phyloP scores from a whole-genome alignment of 306 rosid genomes.

The Rosa lucieae region DNA sequence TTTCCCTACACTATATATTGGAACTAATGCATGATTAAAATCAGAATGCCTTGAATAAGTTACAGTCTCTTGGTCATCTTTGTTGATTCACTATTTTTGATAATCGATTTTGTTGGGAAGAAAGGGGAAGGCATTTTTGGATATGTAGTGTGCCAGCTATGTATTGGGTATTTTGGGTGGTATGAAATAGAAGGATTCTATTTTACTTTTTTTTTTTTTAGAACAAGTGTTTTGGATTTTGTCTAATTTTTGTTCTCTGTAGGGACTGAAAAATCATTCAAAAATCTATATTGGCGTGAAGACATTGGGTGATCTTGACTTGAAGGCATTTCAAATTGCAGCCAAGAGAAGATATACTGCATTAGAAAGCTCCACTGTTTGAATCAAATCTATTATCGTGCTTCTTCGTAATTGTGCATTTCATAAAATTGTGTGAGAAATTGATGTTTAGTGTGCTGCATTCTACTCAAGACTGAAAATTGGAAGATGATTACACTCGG shows the following conservation, averaged over 20 bases:
- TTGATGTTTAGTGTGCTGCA: not conserved
- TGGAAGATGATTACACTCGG: not conserved
- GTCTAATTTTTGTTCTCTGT: not conserved
- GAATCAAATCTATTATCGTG: not conserved
- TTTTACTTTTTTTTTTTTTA: not conserved
- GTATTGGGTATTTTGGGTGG: not conserved
- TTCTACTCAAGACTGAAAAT: not conserved
- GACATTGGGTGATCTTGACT: conserved; percentile 6
- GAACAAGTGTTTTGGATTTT: not conserved
- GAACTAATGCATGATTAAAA: not conserved
- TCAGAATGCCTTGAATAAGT: not conserved
- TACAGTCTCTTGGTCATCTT: not conserved
- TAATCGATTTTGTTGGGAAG: not conserved
- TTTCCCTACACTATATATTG: not conserved
- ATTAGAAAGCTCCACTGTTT: not conserved
- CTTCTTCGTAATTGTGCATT: not conserved
- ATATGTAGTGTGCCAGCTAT: not conserved
- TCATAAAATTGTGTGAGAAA: not conserved
- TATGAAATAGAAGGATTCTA: not conserved
- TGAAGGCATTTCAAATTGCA: conserved; percentile 8
- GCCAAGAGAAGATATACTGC: not conserved
- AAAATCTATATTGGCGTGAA: not conserved
- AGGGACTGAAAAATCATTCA: not conserved
- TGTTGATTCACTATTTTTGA: not conserved
- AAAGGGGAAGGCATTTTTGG: not conserved